phyloP scores from a whole-genome alignment of 1,284 basidiomycete species.

The Earliella scabrosa region DNA sequence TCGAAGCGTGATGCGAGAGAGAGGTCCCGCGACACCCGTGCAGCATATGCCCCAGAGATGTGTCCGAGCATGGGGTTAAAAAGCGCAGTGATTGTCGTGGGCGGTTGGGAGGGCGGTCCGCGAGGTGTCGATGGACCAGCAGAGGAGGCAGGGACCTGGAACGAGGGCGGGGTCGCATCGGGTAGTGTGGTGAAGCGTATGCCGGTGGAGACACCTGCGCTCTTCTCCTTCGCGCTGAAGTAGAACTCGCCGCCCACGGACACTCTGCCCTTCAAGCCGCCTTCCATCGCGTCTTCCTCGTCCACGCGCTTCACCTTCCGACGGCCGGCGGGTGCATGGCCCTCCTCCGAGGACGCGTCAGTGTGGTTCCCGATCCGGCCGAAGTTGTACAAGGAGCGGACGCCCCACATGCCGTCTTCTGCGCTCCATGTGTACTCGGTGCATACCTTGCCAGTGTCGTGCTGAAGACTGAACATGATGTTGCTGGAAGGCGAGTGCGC shows the following conservation, averaged over 20 bases:
- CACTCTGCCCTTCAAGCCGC: conserved; percentile 87
- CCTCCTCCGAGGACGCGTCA: conserved; percentile 37
- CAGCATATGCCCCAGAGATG: conserved; percentile 89
- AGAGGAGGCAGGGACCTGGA: conserved; percentile 50
- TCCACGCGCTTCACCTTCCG: conserved; percentile 70
- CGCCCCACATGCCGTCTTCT: conserved; percentile 92
- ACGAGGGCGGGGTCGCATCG: conserved; percentile 71
- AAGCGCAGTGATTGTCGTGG: conserved; percentile 92
- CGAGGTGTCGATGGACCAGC: conserved; percentile 36
- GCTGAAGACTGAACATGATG: conserved; percentile 87
- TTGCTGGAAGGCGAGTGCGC: conserved; percentile 59
- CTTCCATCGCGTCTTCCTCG: conserved; percentile 89
- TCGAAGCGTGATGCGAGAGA: conserved; percentile 91
- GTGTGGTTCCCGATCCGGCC: conserved; percentile 53
- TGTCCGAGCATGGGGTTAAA: conserved; percentile 98
- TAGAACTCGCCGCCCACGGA: conserved; percentile 95
- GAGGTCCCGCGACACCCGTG: conserved; percentile 86
- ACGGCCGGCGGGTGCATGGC: conserved; percentile 30
- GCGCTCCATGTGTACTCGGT: conserved; percentile 96
- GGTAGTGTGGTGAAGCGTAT: conserved; percentile 91
- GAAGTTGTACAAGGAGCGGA: conserved; percentile 93
- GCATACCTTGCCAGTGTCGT: conserved; percentile 92
- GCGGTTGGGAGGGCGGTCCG: conserved; percentile 65
- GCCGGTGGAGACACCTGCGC: conserved; percentile 94
- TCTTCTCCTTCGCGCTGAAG: conserved; percentile 90